Evolutionary conservation across 768 basidiomycete genomes (phyloP).

Genomic region (Steccherinum ochraceum): DNA sequence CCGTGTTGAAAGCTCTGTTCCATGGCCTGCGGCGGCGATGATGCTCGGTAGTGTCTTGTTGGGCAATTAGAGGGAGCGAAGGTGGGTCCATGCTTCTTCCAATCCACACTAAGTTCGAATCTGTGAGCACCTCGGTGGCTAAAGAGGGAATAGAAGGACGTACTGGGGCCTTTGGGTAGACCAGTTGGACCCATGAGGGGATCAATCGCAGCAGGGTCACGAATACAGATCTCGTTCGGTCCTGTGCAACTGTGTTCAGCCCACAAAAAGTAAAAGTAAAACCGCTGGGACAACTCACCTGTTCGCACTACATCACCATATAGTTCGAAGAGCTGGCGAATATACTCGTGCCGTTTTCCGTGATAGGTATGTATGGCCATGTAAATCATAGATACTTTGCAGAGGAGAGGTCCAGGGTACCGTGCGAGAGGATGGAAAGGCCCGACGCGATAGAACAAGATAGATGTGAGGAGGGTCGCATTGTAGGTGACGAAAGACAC

Average conservation of each 20-base stretch:
- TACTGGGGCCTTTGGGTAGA: conserved; percentile 15
- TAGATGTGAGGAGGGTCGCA: not conserved
- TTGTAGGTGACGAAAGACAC: not conserved
- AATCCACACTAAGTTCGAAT: not conserved
- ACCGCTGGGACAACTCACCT: conserved; percentile 18
- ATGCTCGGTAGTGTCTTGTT: conserved; percentile 32
- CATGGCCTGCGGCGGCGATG: conserved; percentile 34
- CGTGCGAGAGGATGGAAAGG: conserved; percentile 46
- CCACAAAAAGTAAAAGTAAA: not conserved
- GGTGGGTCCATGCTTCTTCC: conserved; percentile 8
- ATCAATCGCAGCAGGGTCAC: conserved; percentile 5
- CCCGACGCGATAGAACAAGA: conserved; percentile 38
- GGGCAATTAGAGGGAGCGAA: conserved; percentile 21
- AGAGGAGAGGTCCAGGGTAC: conserved; percentile 42
- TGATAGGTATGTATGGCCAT: conserved; percentile 27
- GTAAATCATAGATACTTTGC: conserved; percentile 35
- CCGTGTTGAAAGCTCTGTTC: conserved; percentile 34
- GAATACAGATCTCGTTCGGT: conserved; percentile 16
- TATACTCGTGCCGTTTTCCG: conserved; percentile 29
- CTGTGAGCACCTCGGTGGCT: not conserved
- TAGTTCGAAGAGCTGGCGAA: conserved; percentile 23
- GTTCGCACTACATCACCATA: conserved; percentile 33
- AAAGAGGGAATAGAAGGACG: not conserved
- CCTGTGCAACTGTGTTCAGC: conserved; percentile 4
- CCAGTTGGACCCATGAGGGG: conserved; percentile 10